A percentile compares a stretch with the other conserved stretches of the same genome.
Conservation (phyloP, 2,329 filamentous ascomycete genomes). For the Dendryphion nanum region DNA sequence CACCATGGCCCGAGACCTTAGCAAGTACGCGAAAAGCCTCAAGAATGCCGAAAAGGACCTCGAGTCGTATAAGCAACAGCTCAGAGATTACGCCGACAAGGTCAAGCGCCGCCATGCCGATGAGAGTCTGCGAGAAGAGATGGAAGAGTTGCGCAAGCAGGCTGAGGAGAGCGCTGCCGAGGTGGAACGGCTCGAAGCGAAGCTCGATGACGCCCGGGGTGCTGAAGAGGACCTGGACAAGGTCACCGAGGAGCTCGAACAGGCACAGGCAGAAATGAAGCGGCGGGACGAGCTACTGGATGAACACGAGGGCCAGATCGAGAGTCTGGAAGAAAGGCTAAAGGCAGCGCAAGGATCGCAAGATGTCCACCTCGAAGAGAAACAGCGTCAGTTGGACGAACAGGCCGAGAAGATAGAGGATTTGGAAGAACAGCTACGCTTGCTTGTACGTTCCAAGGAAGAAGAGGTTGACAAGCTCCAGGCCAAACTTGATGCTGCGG, state of each 20-base stretch:
- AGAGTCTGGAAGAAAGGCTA: conserved; percentile 32
- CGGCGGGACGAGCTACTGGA: conserved; percentile 36
- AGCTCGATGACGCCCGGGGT: conserved; percentile 29
- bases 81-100: conserved; percentile 79
- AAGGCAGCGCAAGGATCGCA: conserved; percentile 27
- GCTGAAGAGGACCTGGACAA: conserved; percentile 37
- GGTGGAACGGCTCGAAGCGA: conserved; percentile 33
- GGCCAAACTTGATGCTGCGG: conserved; percentile 40
- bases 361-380: conserved; percentile 24
- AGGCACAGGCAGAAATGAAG: conserved; percentile 32
- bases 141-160: conserved; percentile 48
- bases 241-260: conserved; percentile 32
- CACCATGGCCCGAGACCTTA: conserved; percentile 83
- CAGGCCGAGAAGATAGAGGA: conserved; percentile 34
- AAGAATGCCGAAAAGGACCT: conserved; percentile 81
- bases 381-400: conserved; percentile 28
- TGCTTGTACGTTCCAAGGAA: conserved; percentile 32
- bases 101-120: conserved; percentile 73
- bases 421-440: conserved; percentile 28
- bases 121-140: conserved; percentile 64
- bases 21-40: conserved; percentile 81
- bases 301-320: conserved; percentile 38
- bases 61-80: conserved; percentile 77
- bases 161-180: conserved; percentile 44
- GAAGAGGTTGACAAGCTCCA: conserved; percentile 44